Percentiles rank a stretch among this genome's conserved stretches.
Conservation (phyloP, 257 asterid genomes). For the Forsythia suspensa region DNA sequence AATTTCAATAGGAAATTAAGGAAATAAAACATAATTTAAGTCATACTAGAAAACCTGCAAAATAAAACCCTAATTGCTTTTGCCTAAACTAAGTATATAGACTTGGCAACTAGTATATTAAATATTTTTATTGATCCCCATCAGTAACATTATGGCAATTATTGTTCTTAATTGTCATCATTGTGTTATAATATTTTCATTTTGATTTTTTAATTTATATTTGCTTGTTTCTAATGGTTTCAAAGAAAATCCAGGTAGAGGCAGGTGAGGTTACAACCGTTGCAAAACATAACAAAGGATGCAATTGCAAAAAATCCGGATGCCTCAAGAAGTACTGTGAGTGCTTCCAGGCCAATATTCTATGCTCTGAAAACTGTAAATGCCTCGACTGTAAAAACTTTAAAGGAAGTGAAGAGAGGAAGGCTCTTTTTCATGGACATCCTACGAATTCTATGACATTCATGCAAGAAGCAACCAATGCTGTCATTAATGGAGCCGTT, state of each 20-base stretch:
- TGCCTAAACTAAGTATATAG: too few relatives aligned
- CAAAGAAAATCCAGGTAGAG: conserved; percentile 46
- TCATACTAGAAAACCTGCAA: too few relatives aligned
- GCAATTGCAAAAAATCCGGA: conserved; percentile 72
- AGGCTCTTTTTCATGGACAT: conserved; percentile 40
- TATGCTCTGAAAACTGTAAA: conserved; percentile 74
- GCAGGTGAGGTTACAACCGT: conserved; percentile 3
- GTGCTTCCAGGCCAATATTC: conserved; percentile 74
- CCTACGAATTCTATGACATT: conserved; percentile 29
- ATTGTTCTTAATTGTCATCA: not conserved
- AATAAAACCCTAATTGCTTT: too few relatives aligned
- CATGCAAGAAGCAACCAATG: conserved; percentile 45
- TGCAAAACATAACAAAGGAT: conserved; percentile 60
- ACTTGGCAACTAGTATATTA: too few relatives aligned
- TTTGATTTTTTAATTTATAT: not conserved
- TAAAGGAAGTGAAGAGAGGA: conserved; percentile 68
- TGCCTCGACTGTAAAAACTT: conserved; percentile 73
- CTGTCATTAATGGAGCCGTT: conserved; percentile 51
- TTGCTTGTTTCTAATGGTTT: conserved; percentile 16
- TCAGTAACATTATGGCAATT: not conserved
- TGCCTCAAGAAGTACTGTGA: conserved; percentile 86
- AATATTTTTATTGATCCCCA: too few relatives aligned
- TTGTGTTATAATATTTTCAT: not conserved
- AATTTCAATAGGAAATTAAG: too few relatives aligned
- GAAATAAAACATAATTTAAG: too few relatives aligned